These are phyloP conservation scores for Mycogone perniciosa DNA, from an alignment of 2,329 filamentous ascomycete species.

Conservation along the genomic window DNA sequence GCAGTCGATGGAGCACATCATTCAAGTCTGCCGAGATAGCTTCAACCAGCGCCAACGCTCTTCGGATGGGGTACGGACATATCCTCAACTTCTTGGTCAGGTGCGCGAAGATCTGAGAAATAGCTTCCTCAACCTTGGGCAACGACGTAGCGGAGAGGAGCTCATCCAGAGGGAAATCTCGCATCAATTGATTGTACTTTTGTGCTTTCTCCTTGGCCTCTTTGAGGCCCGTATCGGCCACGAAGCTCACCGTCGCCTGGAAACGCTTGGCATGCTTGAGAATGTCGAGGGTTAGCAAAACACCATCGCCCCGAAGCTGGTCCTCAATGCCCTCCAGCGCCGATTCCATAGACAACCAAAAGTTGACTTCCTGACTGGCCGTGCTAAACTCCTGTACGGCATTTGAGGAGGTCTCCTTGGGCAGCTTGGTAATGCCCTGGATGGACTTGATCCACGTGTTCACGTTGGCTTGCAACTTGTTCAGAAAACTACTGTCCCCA, in stretches of 20 bases:
- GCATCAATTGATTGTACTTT: conserved; percentile 98
- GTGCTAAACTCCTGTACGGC: conserved; percentile 53
- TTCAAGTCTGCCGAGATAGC: conserved; percentile 94
- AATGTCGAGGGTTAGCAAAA: conserved; percentile 86
- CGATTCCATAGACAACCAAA: conserved; percentile 96
- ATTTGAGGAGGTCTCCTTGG: conserved; percentile 67
- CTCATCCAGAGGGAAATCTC: conserved; percentile 94
- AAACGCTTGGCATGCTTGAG: conserved; percentile 96
- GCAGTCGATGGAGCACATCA: conserved; percentile 72
- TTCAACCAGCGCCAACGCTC: conserved; percentile 90
- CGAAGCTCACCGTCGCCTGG: conserved; percentile 94
- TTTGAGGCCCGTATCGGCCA: conserved; percentile 89
- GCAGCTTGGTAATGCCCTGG: conserved; percentile 90
- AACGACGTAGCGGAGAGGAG: conserved; percentile 86
- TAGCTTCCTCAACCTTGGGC: conserved; percentile 79
- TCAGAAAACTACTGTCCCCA: conserved; percentile 85
- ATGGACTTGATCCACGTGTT: conserved; percentile 99
- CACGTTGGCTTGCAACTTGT: conserved; percentile 86
- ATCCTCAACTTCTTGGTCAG: conserved; percentile 97
- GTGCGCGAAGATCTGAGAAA: conserved; percentile 85
- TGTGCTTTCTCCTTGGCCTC: conserved; percentile 94
- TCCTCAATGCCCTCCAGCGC: conserved; percentile 86
- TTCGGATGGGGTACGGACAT: conserved; percentile 87
- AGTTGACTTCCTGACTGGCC: conserved; percentile 96
- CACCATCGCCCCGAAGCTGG: conserved; percentile 82